phyloP scores from a whole-genome alignment of 2,329 filamentous ascomycete genomes.

The Talaromyces rugulosus region DNA sequence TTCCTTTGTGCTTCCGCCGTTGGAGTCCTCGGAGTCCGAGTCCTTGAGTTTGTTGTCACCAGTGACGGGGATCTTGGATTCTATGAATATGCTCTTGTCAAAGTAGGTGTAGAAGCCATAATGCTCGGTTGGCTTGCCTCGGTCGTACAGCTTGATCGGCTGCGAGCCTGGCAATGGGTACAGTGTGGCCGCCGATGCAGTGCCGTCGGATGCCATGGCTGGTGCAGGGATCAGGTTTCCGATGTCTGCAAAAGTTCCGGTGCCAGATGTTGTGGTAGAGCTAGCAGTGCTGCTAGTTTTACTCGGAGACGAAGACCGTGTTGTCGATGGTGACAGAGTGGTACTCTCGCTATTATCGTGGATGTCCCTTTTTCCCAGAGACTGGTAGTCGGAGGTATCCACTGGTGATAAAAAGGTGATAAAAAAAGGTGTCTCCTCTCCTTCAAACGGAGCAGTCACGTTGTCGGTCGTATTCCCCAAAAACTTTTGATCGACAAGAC shows the following conservation, averaged over 20 bases:
- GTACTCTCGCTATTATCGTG: background rate
- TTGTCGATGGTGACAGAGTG: background rate
- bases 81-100: slow-evolving; percentile 78
- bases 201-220: slow-evolving; percentile 61
- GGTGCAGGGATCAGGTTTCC: slow-evolving; percentile 59
- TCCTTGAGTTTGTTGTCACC: slow-evolving; percentile 36
- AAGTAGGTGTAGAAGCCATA: slow-evolving; percentile 95
- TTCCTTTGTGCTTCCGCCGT: slow-evolving; percentile 47
- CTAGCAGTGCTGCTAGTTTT: background rate
- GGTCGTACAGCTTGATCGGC: slow-evolving; percentile 79
- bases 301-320: background rate
- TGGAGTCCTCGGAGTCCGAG: slow-evolving; percentile 40
- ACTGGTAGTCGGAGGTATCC: slow-evolving; percentile 13
- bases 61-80: slow-evolving; percentile 48
- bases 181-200: slow-evolving; percentile 66
- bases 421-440: slow-evolving; percentile 85
- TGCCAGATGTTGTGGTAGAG: background rate
- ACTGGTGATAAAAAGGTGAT: slow-evolving; percentile 61
- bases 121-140: slow-evolving; percentile 74
- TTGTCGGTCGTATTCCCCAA: slow-evolving; percentile 81
- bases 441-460: slow-evolving; percentile 66
- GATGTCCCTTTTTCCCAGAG: background rate
- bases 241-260: background rate
- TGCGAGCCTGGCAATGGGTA: slow-evolving; percentile 67
- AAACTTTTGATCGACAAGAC: slow-evolving; percentile 68